Evolutionary conservation across 345 rosid species (phyloP).

Genomic region (Gossypium australe): DNA sequence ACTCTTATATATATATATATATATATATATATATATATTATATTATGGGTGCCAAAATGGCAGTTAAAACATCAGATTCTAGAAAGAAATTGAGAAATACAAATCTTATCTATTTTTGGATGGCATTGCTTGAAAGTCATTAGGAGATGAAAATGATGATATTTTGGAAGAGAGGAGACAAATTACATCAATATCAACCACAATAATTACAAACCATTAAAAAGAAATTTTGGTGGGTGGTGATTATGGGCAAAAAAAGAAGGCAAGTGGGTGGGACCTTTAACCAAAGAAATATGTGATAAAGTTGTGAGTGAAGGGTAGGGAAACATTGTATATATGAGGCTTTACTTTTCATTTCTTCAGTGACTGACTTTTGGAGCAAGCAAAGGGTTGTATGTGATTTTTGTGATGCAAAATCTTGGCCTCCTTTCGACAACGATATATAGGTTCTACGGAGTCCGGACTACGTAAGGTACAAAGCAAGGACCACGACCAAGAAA

Average conservation of each 20-base stretch:
- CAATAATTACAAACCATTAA: neutral
- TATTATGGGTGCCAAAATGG: too few species aligned
- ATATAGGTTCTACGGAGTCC: constrained; percentile 13
- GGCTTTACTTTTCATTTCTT: neutral
- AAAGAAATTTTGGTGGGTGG: neutral
- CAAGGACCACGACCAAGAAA: neutral
- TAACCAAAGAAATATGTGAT: neutral
- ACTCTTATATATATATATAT: too few species aligned
- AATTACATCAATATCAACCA: neutral
- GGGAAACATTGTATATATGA: neutral
- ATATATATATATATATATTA: too few species aligned
- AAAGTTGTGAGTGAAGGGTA: neutral
- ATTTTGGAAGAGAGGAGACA: neutral
- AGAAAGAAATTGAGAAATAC: neutral
- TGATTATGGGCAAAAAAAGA: neutral
- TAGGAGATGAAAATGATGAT: neutral
- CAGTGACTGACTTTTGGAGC: constrained; percentile 18
- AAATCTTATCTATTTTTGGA: neutral
- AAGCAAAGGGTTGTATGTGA: constrained; percentile 9
- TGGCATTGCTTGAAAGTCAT: neutral
- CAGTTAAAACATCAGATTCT: neutral
- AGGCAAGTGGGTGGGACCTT: constrained; percentile 1
- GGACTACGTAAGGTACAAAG: constrained; percentile 21
- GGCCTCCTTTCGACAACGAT: neutral
- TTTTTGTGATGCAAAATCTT: neutral